Evolutionary conservation across 106 monocot species (phyloP), one percentile per base, ranked within the genome.

Genomic region (Narthecium ossifragum): DNA sequence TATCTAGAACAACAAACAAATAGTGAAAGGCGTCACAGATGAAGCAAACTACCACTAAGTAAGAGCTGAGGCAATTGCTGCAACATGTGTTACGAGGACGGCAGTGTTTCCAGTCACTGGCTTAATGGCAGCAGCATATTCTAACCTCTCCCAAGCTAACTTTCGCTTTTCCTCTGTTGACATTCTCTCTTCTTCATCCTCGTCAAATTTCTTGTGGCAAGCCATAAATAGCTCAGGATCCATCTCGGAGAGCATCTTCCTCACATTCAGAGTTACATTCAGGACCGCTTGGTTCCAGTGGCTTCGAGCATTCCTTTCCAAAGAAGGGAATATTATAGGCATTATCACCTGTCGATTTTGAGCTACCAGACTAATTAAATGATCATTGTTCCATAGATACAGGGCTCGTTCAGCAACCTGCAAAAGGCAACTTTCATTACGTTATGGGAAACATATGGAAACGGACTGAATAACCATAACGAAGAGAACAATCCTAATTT

Each of bases 321-420:
- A 38, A 14, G 75, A 75, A 6, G 88, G 88, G 58, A 88, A 47
- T 34, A 93, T 53, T n/a, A 93, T 43, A 17, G 93, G 93, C 50
- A 85, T 46, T 52, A 93, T 73, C 40, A 53, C 71, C 32, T 85
- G 78, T 22, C 88, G 78, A 56, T 85, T 81, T 39, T 88, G 93
- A 8, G 88, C 73, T 22, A 88, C 68, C 59, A 93, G 41, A n/a
- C 66, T 70, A 8, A 79, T 79, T 22, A 93, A 59, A 43, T 88
- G 84, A 64, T 92, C 92, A 20, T 92, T 92, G 85, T 88, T 88
- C 81, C 87, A 93, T 37, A 93, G 61, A 70, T 85, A 88, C 5
- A 88, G 60, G 13, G 93, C 84, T 52, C 93, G 63, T 59, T 93
- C 93, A 0, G 93, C 84, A 47, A 93, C 93, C 93, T 93, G 88